Base-by-base conservation (phyloP, 1,284 basidiomycete genomes). In the Grifola frondosa region DNA sequence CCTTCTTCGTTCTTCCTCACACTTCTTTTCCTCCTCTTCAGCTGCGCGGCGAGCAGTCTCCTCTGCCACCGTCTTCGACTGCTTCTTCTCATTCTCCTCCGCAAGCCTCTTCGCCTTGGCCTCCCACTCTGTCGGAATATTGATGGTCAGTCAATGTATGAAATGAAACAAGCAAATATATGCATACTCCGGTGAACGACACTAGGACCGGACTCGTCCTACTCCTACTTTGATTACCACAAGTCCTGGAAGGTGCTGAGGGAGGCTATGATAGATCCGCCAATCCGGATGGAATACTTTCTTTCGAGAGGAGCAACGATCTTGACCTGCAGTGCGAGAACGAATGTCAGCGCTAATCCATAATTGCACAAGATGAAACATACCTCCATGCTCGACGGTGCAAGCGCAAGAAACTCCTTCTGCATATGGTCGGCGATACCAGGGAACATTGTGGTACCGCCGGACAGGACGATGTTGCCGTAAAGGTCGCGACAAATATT, bases 361-460 rank as follows among this genome's bases (percentile, higher is more conserved):
- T 4, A 15, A 29, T 9, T 24, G 16, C 20, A 22, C n/a, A 6
- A 36, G 62, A 62, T n/a, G n/a, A n/a, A n/a, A 72, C 80, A 63
- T 62, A 86, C 87, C 84, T 92, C 95, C 88, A 96, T 78, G 67
- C 75, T 81, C 44, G 76, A 70, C 21, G 94, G 92, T 40, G 89
- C 78, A 44, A 96, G 77, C 23, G 85, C 75, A 30, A 88, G 89
- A 65, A 97, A 80, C 74, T 97, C 93, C 78, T 94, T 95, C 75
- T 93, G 91, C 91, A 97, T 94, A 61, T 93, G 88, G 72, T 97
- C 93, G 59, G 91, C 74, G 61, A 96, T 92, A 74, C 93, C 93
- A 54, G 91, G 87, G 84, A 91, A 94, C 92, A 95, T 94, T 62
- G 92, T 95, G 50, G 89, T 92, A 68, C 92, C 92, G 65, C 92